Conservation (phyloP, 768 basidiomycete species). For the Gautieria morchelliformis region DNA sequence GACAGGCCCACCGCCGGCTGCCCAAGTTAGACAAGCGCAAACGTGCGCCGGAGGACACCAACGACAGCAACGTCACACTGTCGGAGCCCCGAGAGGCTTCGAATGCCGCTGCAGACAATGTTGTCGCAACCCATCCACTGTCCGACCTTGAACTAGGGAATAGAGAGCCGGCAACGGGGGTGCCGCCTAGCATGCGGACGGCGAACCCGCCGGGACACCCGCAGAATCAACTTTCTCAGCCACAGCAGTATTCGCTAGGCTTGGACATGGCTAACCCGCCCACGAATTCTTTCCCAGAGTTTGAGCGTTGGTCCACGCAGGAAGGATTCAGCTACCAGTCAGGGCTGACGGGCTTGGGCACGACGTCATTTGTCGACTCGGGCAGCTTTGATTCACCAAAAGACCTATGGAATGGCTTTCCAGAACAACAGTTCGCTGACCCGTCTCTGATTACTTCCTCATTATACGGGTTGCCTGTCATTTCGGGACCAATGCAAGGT, state of each 20-base stretch:
- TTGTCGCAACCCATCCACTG: background rate
- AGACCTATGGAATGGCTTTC: slow-evolving; percentile 1
- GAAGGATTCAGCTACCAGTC: background rate
- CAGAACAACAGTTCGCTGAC: background rate
- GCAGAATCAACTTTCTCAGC: background rate
- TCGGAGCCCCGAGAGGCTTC: background rate
- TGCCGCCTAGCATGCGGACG: background rate
- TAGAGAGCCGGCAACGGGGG: background rate
- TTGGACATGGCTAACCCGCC: background rate
- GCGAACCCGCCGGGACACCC: background rate
- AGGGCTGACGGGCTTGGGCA: background rate
- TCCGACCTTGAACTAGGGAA: background rate
- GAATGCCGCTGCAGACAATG: no score
- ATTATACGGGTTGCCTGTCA: slow-evolving; percentile 3
- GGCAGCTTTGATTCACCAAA: background rate
- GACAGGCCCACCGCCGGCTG: background rate
- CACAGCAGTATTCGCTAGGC: background rate
- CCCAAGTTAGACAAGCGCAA: background rate
- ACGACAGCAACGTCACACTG: background rate
- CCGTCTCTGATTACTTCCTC: slow-evolving; percentile 5
- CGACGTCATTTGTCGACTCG: background rate
- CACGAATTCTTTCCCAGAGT: background rate
- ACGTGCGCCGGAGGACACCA: background rate
- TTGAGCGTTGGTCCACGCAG: background rate
- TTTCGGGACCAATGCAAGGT: background rate